Base-by-base conservation (phyloP, 176 grass and related monocot genomes). In the Paspalum vaginatum region DNA sequence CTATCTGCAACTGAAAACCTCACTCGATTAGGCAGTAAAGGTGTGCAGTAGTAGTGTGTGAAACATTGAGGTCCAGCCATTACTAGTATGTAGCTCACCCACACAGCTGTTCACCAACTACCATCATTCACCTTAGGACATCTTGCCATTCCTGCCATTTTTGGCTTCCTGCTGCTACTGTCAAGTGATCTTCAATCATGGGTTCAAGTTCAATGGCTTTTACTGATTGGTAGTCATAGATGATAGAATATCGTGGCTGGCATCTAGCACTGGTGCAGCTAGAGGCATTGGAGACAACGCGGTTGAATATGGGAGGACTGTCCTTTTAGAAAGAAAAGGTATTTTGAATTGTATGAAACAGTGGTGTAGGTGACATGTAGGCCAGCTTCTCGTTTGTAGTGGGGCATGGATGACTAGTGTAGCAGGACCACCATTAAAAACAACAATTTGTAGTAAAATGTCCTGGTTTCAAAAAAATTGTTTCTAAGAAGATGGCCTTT, bases 181-280 rank as follows among this genome's bases (percentile, higher is more conserved):
- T 40, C 7, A 11, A n/a, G 45, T 38, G 6, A 6, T 12, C 43
- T n/a, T 37, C 2, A 49, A 45, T 32, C 21, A 63, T 48, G 21
- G 68, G 44, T 59, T 60, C 74, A 61, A 76, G 25, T 59, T 60
- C 74, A 61, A 76, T 47, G 57, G 14, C 41, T 76, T 72, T 76
- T 76, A 55, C 72, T 61, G 57, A 62, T 77, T 6, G 0, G 46
- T 64, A 39, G 14, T 16, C 11, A 64, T 9, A 64, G 26, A 64
- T 16, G 7, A 64, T 9, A 64, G 26, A 64, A 8, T 77, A 49
- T 59, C 10, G 11, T n/a, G 24, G 46, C 75, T 77, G 20, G 24
- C 47, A 51, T 71, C 24, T 24, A 71, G 44, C 7, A 11, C 8
- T 37, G 46, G 26, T 53, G 47, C 61, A 66, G 18, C 49, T 54